Conservation (phyloP, 1,284 basidiomycete species). For the Laetiporus sulphureus region DNA sequence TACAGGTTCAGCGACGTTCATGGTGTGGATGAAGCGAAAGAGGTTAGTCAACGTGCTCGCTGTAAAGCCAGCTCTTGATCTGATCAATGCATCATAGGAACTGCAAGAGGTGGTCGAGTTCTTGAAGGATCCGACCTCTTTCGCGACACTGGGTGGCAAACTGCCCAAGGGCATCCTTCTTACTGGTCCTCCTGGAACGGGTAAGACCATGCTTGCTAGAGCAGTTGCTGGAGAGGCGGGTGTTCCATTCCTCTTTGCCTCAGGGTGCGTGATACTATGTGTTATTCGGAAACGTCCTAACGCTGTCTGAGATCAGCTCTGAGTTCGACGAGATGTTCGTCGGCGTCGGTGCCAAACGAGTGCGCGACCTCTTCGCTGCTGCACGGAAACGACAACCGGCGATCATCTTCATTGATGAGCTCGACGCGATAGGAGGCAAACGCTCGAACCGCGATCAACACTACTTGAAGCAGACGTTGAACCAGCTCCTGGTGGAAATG, state of each 20-base stretch:
- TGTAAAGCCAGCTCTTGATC: background rate
- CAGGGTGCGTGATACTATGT: slow-evolving; percentile 44
- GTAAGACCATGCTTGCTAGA: slow-evolving; percentile 94
- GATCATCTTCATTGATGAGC: slow-evolving; percentile 93
- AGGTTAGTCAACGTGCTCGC: slow-evolving; percentile 34
- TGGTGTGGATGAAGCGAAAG: slow-evolving; percentile 91
- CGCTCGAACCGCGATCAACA: slow-evolving; percentile 84
- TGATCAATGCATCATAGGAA: slow-evolving; percentile 45
- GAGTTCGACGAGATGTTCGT: slow-evolving; percentile 99
- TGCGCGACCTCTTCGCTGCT: slow-evolving; percentile 92
- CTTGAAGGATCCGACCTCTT: slow-evolving; percentile 84
- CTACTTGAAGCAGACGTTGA: slow-evolving; percentile 89
- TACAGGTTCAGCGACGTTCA: slow-evolving; percentile 92
- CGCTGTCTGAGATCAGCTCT: slow-evolving; percentile 44
- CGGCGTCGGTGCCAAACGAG: slow-evolving; percentile 92
- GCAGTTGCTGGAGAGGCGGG: slow-evolving; percentile 97
- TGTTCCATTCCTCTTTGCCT: slow-evolving; percentile 87
- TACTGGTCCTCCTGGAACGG: slow-evolving; percentile 88
- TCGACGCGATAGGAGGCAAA: slow-evolving; percentile 92
- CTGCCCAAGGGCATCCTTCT: slow-evolving; percentile 89
- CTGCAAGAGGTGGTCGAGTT: slow-evolving; percentile 91
- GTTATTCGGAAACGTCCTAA: background rate
- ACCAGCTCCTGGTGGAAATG: slow-evolving; percentile 92
- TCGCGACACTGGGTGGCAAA: slow-evolving; percentile 85
- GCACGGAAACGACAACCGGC: slow-evolving; percentile 93